These are phyloP conservation scores for Trichoderma polysporum DNA, from an alignment of 2,329 filamentous ascomycete species.

Conservation along the genomic window DNA sequence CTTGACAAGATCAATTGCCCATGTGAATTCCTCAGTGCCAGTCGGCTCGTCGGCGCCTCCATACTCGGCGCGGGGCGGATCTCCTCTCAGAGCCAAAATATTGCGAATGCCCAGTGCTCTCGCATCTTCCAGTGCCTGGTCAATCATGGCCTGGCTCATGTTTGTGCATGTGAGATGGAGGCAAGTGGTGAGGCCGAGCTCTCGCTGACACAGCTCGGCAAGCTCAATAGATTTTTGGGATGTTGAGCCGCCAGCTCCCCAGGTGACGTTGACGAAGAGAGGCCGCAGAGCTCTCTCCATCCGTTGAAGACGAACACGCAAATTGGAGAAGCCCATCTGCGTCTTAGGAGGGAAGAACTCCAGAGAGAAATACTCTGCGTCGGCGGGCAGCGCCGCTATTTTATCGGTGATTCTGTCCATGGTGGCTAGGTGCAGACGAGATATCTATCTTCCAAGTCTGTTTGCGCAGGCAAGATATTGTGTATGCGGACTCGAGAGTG, in stretches of 20 bases:
- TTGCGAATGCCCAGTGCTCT: conserved; percentile 90
- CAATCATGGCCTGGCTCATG: conserved; percentile 83
- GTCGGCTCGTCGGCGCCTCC: conserved; percentile 57
- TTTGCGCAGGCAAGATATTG: not conserved
- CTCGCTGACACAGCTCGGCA: conserved; percentile 90
- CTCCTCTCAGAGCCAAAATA: conserved; percentile 86
- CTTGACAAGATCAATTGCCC: conserved; percentile 82
- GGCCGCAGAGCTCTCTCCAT: conserved; percentile 91
- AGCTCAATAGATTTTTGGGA: conserved; percentile 88
- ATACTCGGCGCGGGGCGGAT: conserved; percentile 86
- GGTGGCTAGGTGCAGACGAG: conserved; percentile 16
- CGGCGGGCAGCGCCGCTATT: conserved; percentile 82
- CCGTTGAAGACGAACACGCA: conserved; percentile 87
- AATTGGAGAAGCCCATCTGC: conserved; percentile 89
- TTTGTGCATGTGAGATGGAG: conserved; percentile 97
- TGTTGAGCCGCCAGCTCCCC: conserved; percentile 94
- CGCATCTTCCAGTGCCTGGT: conserved; percentile 85
- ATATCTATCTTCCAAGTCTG: not conserved
- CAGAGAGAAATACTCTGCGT: conserved; percentile 87
- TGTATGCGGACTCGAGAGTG: not conserved
- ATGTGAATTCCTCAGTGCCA: conserved; percentile 76
- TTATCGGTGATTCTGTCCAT: conserved; percentile 95
- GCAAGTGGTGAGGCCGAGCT: conserved; percentile 89
- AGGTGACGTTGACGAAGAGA: conserved; percentile 95
- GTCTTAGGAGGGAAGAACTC: conserved; percentile 99